Percentiles rank a stretch among this genome's conserved stretches.
Evolutionary conservation across 495 filamentous ascomycete species (phyloP).

Genomic region (Tuber calosporum): DNA sequence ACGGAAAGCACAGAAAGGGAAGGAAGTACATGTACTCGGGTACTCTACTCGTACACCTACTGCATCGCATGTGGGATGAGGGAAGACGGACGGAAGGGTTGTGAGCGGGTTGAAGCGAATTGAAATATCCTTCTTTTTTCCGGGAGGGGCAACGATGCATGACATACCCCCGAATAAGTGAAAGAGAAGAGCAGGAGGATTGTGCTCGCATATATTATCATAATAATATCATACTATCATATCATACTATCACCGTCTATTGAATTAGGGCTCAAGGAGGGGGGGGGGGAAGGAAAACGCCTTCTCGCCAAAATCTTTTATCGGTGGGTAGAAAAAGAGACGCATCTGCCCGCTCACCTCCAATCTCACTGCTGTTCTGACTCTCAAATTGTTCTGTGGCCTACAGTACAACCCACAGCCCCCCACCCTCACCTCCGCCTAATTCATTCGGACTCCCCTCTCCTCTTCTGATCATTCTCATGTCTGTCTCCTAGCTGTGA

Average conservation of each 20-base stretch:
- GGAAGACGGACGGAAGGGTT: background rate
- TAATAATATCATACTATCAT: too few relatives aligned
- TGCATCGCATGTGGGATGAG: too few relatives aligned
- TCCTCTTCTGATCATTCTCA: background rate
- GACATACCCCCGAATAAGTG: background rate
- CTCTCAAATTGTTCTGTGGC: background rate
- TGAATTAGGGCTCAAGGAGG: too few relatives aligned
- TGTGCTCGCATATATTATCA: too few relatives aligned
- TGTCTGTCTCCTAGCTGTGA: background rate
- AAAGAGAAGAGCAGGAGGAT: background rate
- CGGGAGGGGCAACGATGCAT: background rate
- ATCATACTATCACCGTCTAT: too few relatives aligned
- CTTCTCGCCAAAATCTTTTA: background rate
- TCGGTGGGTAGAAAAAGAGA: background rate
- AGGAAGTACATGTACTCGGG: background rate
- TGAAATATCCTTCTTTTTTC: background rate
- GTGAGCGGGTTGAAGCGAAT: constrained; percentile 4
- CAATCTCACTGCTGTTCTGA: background rate
- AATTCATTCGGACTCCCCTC: background rate
- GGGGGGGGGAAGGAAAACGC: background rate
- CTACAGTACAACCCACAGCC: background rate
- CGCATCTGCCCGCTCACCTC: background rate
- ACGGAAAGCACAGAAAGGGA: background rate
- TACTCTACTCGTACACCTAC: too few relatives aligned
- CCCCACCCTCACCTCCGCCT: background rate